These are phyloP conservation scores for Quillaja saponaria DNA, from an alignment of 306 rosid genomes.

Conservation along the genomic window DNA sequence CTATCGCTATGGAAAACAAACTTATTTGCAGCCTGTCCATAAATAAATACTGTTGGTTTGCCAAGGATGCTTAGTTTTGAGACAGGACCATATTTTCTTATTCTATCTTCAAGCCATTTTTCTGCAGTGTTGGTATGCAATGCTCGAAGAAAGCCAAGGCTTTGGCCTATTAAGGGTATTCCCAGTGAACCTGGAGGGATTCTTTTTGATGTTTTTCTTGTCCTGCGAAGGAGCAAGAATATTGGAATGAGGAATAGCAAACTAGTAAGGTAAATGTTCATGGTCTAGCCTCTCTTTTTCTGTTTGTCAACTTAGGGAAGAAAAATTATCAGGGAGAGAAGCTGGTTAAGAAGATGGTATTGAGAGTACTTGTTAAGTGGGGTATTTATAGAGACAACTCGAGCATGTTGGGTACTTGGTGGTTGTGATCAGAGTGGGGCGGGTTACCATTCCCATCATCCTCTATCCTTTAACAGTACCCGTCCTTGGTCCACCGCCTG, in stretches of 20 bases:
- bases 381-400: too few species aligned
- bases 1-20: conserved; percentile 41
- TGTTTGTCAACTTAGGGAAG: too few species aligned
- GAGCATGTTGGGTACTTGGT: too few species aligned
- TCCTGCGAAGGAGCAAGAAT: conserved; percentile 29
- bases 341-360: background rate
- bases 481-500: too few species aligned
- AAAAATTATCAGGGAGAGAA: too few species aligned
- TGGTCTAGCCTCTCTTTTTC: conserved; percentile 33
- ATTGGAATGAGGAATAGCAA: conserved; percentile 34
- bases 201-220: conserved; percentile 25
- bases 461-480: too few species aligned
- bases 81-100: conserved; percentile 62
- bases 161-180: conserved; percentile 53
- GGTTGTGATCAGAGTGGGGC: too few species aligned
- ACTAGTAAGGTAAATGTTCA: conserved; percentile 33
- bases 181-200: conserved; percentile 60
- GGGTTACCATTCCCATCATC: too few species aligned
- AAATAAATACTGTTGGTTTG: conserved; percentile 63
- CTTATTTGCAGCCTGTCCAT: conserved; percentile 75
- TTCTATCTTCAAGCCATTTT: conserved; percentile 52
- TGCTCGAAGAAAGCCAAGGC: conserved; percentile 44
- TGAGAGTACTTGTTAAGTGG: background rate
- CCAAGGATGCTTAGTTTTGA: conserved; percentile 77
- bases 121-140: conserved; percentile 54